Evolutionary conservation across 257 asterid genomes (phyloP).

Genomic region (Solanum clarkiae): DNA sequence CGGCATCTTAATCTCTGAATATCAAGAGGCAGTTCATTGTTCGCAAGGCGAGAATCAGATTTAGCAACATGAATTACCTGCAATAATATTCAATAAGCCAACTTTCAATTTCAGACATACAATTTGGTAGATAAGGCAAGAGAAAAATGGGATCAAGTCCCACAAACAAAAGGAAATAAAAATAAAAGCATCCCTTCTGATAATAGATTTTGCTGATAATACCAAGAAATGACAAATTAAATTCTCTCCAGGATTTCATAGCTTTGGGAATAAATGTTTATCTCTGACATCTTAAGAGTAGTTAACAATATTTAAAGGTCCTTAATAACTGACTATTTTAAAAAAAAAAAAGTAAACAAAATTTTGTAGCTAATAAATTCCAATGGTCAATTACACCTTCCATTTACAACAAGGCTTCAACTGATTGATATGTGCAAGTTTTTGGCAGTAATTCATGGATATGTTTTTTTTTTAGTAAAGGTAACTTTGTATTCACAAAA

Average conservation of each 20-base stretch:
- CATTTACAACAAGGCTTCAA: not conserved
- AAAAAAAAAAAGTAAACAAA: not conserved
- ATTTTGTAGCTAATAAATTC: not conserved
- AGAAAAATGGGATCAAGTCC: not conserved
- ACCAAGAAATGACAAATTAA: not conserved
- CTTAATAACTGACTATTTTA: not conserved
- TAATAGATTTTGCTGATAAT: not conserved
- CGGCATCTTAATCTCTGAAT: constrained; percentile 96
- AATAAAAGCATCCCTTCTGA: not conserved
- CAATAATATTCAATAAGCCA: constrained; percentile 3
- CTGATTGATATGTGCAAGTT: not conserved
- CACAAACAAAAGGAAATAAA: not conserved
- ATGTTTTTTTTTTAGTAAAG: no score
- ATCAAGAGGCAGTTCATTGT: constrained; percentile 89
- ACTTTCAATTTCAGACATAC: not conserved
- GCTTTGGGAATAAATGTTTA: not conserved
- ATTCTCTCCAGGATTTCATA: not conserved
- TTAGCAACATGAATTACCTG: constrained; percentile 91
- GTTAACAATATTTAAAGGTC: not conserved
- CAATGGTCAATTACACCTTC: not conserved
- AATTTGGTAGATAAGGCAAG: not conserved
- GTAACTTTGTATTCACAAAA: no score
- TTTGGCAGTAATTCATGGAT: not conserved
- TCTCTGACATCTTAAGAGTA: not conserved
- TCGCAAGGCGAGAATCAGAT: constrained; percentile 94